A percentile compares a stretch with the other conserved stretches of the same genome.
Conservation (phyloP, 1,284 basidiomycete genomes). For the Hemileia vastatrix region DNA sequence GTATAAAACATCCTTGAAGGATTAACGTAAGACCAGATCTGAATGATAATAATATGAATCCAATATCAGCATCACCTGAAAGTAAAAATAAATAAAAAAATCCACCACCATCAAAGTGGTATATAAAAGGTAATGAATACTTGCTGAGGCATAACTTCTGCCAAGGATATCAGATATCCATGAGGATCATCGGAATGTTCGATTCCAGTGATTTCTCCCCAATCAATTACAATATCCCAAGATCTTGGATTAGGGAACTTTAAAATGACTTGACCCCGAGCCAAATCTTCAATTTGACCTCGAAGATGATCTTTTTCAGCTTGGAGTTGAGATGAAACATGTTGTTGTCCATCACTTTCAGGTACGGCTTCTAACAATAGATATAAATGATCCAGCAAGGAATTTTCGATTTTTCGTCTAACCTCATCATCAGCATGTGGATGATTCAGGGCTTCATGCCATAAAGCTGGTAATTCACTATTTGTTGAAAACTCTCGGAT, state of each 20-base stretch:
- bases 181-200: slow-evolving; percentile 13
- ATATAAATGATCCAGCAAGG: slow-evolving; percentile 57
- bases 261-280: slow-evolving; percentile 63
- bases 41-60: not conserved
- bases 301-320: slow-evolving; percentile 53
- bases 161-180: slow-evolving; percentile 13
- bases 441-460: slow-evolving; percentile 65
- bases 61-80: slow-evolving; percentile 2
- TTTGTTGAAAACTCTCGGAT: slow-evolving; percentile 37
- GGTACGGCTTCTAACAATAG: slow-evolving; percentile 53
- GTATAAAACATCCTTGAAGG: not conserved
- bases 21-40: not conserved
- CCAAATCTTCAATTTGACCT: slow-evolving; percentile 59
- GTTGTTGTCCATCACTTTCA: slow-evolving; percentile 46
- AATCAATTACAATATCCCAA: slow-evolving; percentile 70
- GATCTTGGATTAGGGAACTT: slow-evolving; percentile 64
- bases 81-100: not conserved
- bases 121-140: not conserved
- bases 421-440: slow-evolving; percentile 60
- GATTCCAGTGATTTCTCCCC: slow-evolving; percentile 52
- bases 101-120: not conserved
- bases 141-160: slow-evolving; percentile 10
- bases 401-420: slow-evolving; percentile 59
- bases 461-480: slow-evolving; percentile 57
- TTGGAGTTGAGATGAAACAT: slow-evolving; percentile 31